Base-by-base conservation (phyloP, 257 asterid species). In the Solanum clarkiae region DNA sequence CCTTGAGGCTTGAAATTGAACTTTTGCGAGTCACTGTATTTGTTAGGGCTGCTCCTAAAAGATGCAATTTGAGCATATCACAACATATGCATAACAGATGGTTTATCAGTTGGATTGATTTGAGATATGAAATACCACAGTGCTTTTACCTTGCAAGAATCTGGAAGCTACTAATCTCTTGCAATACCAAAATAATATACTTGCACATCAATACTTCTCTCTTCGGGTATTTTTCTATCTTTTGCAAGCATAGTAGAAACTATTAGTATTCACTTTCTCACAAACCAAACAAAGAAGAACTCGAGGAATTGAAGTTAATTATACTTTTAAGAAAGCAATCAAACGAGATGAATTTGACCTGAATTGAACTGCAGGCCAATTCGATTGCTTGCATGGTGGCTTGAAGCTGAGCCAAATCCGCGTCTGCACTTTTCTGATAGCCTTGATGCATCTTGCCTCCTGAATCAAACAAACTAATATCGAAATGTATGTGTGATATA, bases 311-410 rank as follows among this genome's bases (percentile, higher is more conserved):
- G 32, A 59, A 45, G 22, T 22, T 22, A 80, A 56, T 7, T 36
- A n/a, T 81, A 55, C 51, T 36, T 47, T 36, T 44, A n/a, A 42
- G 40, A 4, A 57, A 36, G 49, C 74, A 81, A 81, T 60, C 63
- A 56, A 47, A 51, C 13, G 45, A 62, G 26, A 62, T 20, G 75
- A 86, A 56, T 44, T 59, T 42, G 18, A 91, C 99, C 99, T 95
- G 98, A 53, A 96, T 92, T 22, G 97, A 90, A 88, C 83, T 90
- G 91, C 99, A 96, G 86, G 99, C 99, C 53, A 90, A 81, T 88
- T 96, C 99, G 80, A 96, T 86, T 32, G 97, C 89, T 86, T 91
- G 93, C 98, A 96, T 94, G 80, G 96, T 93, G 80, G 95, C 94
- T 86, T 90, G 97, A 62, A 96, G 94, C 86, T 94, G 95, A 70